A percentile compares a stretch with the other conserved stretches of the same genome.
Evolutionary conservation across 2,329 filamentous ascomycete genomes (phyloP).

Genomic region (Byssochlamys sp.): DNA sequence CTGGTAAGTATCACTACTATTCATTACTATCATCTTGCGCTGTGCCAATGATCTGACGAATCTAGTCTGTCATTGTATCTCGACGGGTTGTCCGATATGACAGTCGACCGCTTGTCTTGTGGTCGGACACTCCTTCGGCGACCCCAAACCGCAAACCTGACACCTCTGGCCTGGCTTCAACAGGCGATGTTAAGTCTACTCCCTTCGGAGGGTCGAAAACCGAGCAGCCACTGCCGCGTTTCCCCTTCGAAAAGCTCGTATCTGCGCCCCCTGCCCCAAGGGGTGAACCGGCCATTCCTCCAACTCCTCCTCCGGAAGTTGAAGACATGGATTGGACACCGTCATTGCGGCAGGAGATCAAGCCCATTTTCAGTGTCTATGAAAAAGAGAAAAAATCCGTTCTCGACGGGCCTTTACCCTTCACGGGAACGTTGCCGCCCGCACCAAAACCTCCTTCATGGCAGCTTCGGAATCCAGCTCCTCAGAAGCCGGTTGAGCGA

Average conservation of each 20-base stretch:
- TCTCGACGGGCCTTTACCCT: slow-evolving; percentile 30
- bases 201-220: slow-evolving; percentile 8
- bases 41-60: background rate
- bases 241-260: slow-evolving; percentile 35
- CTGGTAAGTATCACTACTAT: slow-evolving; percentile 21
- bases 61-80: slow-evolving; percentile 29
- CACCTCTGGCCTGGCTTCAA: slow-evolving; percentile 9
- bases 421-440: slow-evolving; percentile 34
- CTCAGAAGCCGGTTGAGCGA: slow-evolving; percentile 26
- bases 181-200: slow-evolving; percentile 8
- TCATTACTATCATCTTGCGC: background rate
- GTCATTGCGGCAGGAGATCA: slow-evolving; percentile 28
- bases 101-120: slow-evolving; percentile 32
- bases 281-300: slow-evolving; percentile 17
- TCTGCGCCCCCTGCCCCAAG: slow-evolving; percentile 14
- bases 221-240: slow-evolving; percentile 16
- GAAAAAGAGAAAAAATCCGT: slow-evolving; percentile 20
- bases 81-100: slow-evolving; percentile 31
- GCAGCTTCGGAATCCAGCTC: slow-evolving; percentile 25
- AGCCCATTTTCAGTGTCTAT: slow-evolving; percentile 21
- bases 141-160: slow-evolving; percentile 14
- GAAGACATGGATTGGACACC: slow-evolving; percentile 45
- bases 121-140: slow-evolving; percentile 27
- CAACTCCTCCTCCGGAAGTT: slow-evolving; percentile 30
- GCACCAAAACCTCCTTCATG: slow-evolving; percentile 32